phyloP scores from a whole-genome alignment of 108 stramenopile genomes.

The Phaeodactylum tricornutum region DNA sequence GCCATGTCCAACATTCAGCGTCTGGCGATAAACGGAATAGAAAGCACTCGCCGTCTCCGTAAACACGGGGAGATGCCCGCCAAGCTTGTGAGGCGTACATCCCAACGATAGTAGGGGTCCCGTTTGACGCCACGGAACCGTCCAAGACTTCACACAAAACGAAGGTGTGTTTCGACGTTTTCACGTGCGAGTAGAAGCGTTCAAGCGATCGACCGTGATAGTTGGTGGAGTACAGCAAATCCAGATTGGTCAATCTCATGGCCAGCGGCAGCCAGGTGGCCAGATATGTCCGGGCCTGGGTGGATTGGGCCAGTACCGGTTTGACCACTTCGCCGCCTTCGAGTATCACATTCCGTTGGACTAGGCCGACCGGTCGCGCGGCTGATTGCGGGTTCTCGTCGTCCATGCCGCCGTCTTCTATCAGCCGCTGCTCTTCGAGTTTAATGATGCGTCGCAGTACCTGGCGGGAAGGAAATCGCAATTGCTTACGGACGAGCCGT shows the following conservation, averaged over 20 bases:
- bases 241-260: conserved; percentile 56
- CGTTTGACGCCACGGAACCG: conserved; percentile 10
- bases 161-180: conserved; percentile 52
- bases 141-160: conserved; percentile 49
- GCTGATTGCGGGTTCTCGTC: conserved; percentile 14
- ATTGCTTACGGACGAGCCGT: conserved; percentile 23
- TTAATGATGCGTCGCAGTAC: conserved; percentile 51
- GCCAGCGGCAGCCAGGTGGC: conserved; percentile 62
- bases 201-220: conserved; percentile 71
- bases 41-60: conserved; percentile 76
- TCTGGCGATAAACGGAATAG: conserved; percentile 61
- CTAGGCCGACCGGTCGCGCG: conserved; percentile 27
- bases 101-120: conserved; percentile 36
- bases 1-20: conserved; percentile 67
- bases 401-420: conserved; percentile 21
- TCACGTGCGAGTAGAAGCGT: conserved; percentile 40
- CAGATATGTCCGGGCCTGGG: conserved; percentile 34
- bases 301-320: conserved; percentile 36
- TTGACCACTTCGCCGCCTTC: conserved; percentile 8
- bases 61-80: conserved; percentile 37
- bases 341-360: conserved; percentile 2
- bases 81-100: conserved; percentile 76
- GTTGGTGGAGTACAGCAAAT: conserved; percentile 72
- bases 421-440: conserved; percentile 44
- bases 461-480: conserved; percentile 61